A percentile compares a stretch with the other conserved stretches of the same genome.
Evolutionary conservation across 164 flowering plant species (phyloP).

Genomic region (Sedum album): DNA sequence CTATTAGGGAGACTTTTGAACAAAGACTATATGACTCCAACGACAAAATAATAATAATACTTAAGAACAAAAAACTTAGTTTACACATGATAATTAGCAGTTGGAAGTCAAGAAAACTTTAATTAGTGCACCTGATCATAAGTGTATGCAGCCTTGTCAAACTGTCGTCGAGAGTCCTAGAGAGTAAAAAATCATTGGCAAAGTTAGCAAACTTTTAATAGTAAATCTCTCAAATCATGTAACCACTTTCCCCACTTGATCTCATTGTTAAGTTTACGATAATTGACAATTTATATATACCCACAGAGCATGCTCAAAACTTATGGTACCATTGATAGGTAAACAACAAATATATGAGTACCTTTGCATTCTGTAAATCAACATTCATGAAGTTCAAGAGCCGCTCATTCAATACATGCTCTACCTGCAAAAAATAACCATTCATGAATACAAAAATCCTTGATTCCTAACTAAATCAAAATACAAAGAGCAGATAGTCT

Average conservation of each 20-base stretch:
- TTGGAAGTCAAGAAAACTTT: not conserved
- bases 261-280: not conserved
- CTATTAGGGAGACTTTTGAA: not conserved
- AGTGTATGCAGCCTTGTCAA: slow-evolving; percentile 58
- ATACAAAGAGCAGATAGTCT: not conserved
- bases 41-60: not conserved
- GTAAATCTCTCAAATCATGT: not conserved
- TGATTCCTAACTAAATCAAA: not conserved
- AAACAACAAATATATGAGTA: slow-evolving; percentile 10
- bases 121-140: slow-evolving; percentile 74
- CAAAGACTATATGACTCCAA: not conserved
- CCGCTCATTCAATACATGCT: slow-evolving; percentile 64
- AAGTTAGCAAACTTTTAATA: not conserved
- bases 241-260: not conserved
- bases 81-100: not conserved
- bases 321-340: not conserved
- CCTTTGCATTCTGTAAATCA: slow-evolving; percentile 67
- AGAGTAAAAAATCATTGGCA: slow-evolving; percentile 8
- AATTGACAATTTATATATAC: not conserved
- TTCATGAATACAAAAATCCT: not conserved
- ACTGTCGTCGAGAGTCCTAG: slow-evolving; percentile 81
- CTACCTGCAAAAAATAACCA: slow-evolving; percentile 40
- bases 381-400: slow-evolving; percentile 43
- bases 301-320: too few species aligned
- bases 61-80: not conserved